A percentile compares a stretch with the other conserved stretches of the same genome.
Conservation (phyloP, 2,329 filamentous ascomycete genomes). For the Scytalidium sp. region DNA sequence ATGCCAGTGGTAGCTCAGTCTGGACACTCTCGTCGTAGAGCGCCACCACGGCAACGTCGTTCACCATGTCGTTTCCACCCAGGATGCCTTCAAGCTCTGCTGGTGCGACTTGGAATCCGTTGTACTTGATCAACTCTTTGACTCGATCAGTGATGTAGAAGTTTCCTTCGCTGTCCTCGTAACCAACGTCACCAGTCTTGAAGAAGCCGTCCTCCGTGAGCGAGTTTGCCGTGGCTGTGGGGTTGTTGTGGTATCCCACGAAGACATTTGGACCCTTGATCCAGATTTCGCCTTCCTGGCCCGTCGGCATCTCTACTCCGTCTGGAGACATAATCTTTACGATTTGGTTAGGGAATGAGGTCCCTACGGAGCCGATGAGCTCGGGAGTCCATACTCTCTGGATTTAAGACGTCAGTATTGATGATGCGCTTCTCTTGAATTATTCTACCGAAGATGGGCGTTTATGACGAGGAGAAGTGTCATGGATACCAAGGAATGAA, state of each 20-base stretch:
- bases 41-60: conserved; percentile 62
- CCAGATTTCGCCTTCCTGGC: conserved; percentile 67
- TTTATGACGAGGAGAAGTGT: no score
- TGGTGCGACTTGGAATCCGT: conserved; percentile 67
- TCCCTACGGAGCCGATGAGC: conserved; percentile 82
- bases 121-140: conserved; percentile 61
- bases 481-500: no score
- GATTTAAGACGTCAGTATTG: neutral
- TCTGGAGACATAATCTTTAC: conserved; percentile 68
- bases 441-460: no score
- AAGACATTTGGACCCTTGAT: conserved; percentile 62
- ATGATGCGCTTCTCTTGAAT: no score
- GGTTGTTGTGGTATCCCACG: conserved; percentile 54
- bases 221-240: conserved; percentile 63
- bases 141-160: conserved; percentile 87
- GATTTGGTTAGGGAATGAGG: conserved; percentile 71
- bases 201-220: conserved; percentile 78
- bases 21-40: conserved; percentile 57
- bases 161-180: conserved; percentile 71
- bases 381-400: conserved; percentile 32
- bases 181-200: conserved; percentile 76
- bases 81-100: conserved; percentile 57
- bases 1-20: conserved; percentile 68
- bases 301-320: conserved; percentile 54
- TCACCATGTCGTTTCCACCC: conserved; percentile 39